Conservation (phyloP, 768 basidiomycete species). For the Boletellus ananiceps region DNA sequence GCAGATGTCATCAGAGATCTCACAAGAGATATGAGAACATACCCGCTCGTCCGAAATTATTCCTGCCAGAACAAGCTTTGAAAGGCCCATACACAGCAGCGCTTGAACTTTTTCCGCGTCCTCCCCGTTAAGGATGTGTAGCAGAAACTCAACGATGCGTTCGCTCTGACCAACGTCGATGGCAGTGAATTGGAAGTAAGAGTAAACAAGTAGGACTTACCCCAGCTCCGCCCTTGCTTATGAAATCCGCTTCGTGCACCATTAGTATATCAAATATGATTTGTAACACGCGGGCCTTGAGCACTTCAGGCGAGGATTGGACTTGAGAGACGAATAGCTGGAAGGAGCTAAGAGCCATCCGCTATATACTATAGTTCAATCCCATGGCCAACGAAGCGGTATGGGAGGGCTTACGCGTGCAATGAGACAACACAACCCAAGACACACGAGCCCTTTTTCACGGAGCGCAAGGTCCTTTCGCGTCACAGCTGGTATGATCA, state of each 20-base stretch:
- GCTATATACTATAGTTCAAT: slow-evolving; percentile 8
- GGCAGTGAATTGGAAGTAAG: neutral
- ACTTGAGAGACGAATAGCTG: slow-evolving; percentile 81
- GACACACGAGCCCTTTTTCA: slow-evolving; percentile 61
- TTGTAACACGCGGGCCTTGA: slow-evolving; percentile 70
- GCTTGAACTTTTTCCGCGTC: slow-evolving; percentile 66
- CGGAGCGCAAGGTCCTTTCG: slow-evolving; percentile 72
- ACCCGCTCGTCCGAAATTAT: slow-evolving; percentile 72
- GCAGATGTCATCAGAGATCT: neutral
- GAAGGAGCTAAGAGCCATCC: slow-evolving; percentile 48
- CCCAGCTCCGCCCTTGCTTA: slow-evolving; percentile 40
- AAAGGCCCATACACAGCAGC: slow-evolving; percentile 67
- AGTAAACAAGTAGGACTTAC: slow-evolving; percentile 19
- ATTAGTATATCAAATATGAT: slow-evolving; percentile 84
- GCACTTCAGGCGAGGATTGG: slow-evolving; percentile 53
- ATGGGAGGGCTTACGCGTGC: slow-evolving; percentile 36
- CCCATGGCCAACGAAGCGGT: no score
- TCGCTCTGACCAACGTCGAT: slow-evolving; percentile 34
- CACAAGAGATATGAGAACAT: slow-evolving; percentile 16
- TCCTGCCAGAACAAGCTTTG: slow-evolving; percentile 81
- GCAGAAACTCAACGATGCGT: slow-evolving; percentile 64
- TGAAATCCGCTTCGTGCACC: slow-evolving; percentile 68
- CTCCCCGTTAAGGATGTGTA: slow-evolving; percentile 48
- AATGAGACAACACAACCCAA: slow-evolving; percentile 75
- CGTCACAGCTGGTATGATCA: slow-evolving; percentile 88